These are phyloP conservation scores for Paraphoma chrysanthemicola DNA, from an alignment of 2,329 filamentous ascomycete species.

Conservation along the genomic window DNA sequence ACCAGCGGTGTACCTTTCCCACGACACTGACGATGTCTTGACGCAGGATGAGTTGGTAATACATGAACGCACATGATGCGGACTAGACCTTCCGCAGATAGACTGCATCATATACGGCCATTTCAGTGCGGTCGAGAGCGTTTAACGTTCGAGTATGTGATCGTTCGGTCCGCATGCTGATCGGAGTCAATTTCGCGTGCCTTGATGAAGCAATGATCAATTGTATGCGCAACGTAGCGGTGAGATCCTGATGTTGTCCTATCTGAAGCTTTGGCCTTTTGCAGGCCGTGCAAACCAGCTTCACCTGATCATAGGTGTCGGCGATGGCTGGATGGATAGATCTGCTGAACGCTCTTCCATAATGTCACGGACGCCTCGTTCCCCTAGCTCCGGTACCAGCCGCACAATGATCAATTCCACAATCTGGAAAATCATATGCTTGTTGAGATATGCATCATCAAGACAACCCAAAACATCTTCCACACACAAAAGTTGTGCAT, in stretches of 20 bases:
- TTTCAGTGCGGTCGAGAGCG: not conserved
- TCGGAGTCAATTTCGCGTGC: not conserved
- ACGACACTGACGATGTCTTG: conserved; percentile 20
- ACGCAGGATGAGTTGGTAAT: conserved; percentile 39
- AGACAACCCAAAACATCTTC: conserved; percentile 73
- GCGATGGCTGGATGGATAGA: conserved; percentile 1
- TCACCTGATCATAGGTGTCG: conserved; percentile 4
- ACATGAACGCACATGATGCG: conserved; percentile 24
- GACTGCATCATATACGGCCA: not conserved
- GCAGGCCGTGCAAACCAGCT: conserved; percentile 6
- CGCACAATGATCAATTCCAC: conserved; percentile 83
- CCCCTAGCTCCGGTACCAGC: conserved; percentile 82
- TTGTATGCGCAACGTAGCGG: conserved; percentile 23
- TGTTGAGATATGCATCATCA: conserved; percentile 87
- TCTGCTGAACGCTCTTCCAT: conserved; percentile 71
- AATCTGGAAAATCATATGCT: conserved; percentile 83
- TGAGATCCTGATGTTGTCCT: conserved; percentile 15
- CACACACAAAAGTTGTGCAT: conserved; percentile 66
- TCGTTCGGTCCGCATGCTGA: conserved; percentile 3
- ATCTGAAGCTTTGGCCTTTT: conserved; percentile 17
- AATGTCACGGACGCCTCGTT: conserved; percentile 73
- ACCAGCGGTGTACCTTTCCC: conserved; percentile 33
- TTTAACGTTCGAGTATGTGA: conserved; percentile 2
- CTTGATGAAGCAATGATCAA: conserved; percentile 15
- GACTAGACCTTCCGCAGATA: conserved; percentile 2